Base-by-base conservation (phyloP, 23 red algal genomes). In the Gracilaria domingensis region DNA sequence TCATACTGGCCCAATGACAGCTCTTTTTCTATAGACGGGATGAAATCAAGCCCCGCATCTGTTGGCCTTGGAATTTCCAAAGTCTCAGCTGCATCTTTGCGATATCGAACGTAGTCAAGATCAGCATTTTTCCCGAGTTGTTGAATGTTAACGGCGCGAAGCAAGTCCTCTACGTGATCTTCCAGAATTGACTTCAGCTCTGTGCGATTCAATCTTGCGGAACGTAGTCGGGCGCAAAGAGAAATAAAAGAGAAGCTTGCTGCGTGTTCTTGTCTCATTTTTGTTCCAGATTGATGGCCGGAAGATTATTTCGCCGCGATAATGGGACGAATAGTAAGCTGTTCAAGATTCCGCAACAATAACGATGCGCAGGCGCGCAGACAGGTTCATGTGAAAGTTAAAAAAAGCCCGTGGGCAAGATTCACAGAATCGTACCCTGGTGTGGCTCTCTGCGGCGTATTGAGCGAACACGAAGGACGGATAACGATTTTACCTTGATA, bases 151-250 rank as follows among this genome's bases (percentile, higher is more conserved):
- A 90, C 62, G 8, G 84, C 49, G 20, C 67, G 64, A n/a, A 87
- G 50, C 36, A 90, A 74, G 18, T 64, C 37, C 33, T 81, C 59
- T 37, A 81, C 81, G 59, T 90, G 87, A 23, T 81, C 74, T 33
- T 65, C 45, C 26, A 90, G 75, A 35, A 80, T 69, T 12, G 14
- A 9, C 13, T 49, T 32, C 25, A 75, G 54, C 33, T 90, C 71
- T 37, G 49, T 26, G 13, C 30, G 53, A n/a, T 18, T 90, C 53
- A 90, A 33, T 25, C 48, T 58, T 79, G 48, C 85, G 9, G 85
- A 66, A 42, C n/a, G 39, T 42, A 78, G 70, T n/a, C 79, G 79
- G 44, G 79, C 79, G 53, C 36, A 65, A 34, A 82, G 54, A 64
- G 79, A 62, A 18, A 36, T 33, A 36, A 82, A 82, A n/a, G 79